Evolutionary conservation across 2,329 filamentous ascomycete genomes (phyloP), one percentile per base, ranked within the genome.

Genomic region (Xylariaceae sp.): DNA sequence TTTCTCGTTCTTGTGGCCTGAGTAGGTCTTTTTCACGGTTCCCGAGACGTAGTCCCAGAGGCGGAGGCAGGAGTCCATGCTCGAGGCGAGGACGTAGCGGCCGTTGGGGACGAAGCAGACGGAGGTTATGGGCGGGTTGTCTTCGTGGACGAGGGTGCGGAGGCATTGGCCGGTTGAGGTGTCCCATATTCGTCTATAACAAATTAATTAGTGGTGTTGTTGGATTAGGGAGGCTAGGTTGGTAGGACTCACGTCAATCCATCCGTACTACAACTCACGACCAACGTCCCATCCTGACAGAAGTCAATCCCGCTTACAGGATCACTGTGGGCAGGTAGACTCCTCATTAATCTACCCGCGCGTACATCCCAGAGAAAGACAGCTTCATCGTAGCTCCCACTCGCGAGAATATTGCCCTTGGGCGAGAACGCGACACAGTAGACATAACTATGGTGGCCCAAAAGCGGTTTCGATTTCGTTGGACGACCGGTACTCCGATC

Each of bases 281-380:
- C 89, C 69, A 99, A 78, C 0, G 93, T 97, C 2, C 94, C 94
- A 71, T 99, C 94, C 63, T 87, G 80, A 60, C 92, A 90, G 70
- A 99, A 96, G 72, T 97, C 93, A 8, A 99, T 93, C 0, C 92
- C 92, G 57, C 88, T 87, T 1, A 99, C 93, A 0, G 94, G 94
- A 72, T 99, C 94, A 34, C 91, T 96, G 70, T 99, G 94, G 2
- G 94, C 94, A 1, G 94, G 94, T 44, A 99, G 76, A 63, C 88
- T 92, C 57, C 92, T 84, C 92, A 99, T 96, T 39, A 94, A 80
- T 18, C 88, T 81, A 0, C 91, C 92, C 0, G 91, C 90, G 11
- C 94, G 83, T 11, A 97, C 90, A 73, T 99, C 94, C 94, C 94
- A 99, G 4, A 99, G 76, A 65, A 96, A 97, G 0, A 99, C 91